A percentile compares a stretch with the other conserved stretches of the same genome.
Conservation (phyloP, 176 grass and related monocot species). For the Miscanthus lutarioriparius region DNA sequence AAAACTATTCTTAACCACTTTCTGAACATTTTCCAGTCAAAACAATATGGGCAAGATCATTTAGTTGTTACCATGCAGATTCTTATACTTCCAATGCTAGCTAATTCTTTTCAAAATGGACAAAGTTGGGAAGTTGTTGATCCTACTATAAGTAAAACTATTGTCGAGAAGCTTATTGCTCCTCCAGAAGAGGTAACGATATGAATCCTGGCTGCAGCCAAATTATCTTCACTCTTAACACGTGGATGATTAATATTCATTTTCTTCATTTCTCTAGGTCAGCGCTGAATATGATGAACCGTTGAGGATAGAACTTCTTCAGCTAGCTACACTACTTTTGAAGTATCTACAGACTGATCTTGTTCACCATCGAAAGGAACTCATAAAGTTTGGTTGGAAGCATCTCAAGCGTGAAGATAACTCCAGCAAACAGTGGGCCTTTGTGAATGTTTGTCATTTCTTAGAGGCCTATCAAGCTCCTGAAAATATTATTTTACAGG, state of each 20-base stretch:
- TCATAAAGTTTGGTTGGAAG: constrained; percentile 99
- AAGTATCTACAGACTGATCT: constrained; percentile 98
- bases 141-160: constrained; percentile 82
- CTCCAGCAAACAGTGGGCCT: constrained; percentile 99
- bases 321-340: constrained; percentile 92
- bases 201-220: background rate
- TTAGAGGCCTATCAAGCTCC: constrained; percentile 98
- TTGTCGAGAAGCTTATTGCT: constrained; percentile 98
- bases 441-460: constrained; percentile 99
- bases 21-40: constrained; percentile 91
- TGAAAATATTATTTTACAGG: constrained; percentile 99
- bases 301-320: constrained; percentile 96
- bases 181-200: constrained; percentile 89
- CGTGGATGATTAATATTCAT: background rate
- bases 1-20: constrained; percentile 90
- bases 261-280: constrained; percentile 58
- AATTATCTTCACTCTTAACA: constrained; percentile 8
- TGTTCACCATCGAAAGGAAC: constrained; percentile 93
- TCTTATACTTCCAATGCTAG: constrained; percentile 97
- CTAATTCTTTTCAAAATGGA: constrained; percentile 95
- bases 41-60: constrained; percentile 97
- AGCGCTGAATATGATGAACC: constrained; percentile 96
- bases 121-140: constrained; percentile 99
- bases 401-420: constrained; percentile 99
- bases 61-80: constrained; percentile 99